phyloP scores from a whole-genome alignment of 805 yeast genomes.

The Pichia insulana region DNA sequence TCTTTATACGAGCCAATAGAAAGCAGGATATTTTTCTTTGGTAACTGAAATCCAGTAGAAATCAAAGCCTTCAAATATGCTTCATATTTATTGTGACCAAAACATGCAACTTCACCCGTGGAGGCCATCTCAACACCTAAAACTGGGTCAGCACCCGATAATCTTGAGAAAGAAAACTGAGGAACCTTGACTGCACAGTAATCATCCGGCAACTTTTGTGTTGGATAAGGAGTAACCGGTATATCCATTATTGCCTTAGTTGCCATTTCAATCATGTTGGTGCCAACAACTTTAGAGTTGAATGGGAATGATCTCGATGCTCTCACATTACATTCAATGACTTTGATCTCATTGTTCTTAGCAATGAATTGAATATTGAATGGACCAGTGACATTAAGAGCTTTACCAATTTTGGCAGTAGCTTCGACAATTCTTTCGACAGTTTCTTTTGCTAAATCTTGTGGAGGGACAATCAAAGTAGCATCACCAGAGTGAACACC shows the following conservation, averaged over 20 bases:
- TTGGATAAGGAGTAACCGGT: slow-evolving; percentile 86
- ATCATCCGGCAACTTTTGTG: slow-evolving; percentile 79
- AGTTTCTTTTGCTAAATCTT: slow-evolving; percentile 86
- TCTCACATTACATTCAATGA: slow-evolving; percentile 96
- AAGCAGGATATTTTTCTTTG: slow-evolving; percentile 87
- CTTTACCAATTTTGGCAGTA: slow-evolving; percentile 92
- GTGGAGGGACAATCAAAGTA: slow-evolving; percentile 93
- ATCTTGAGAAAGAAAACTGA: slow-evolving; percentile 92
- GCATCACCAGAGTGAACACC: slow-evolving; percentile 99
- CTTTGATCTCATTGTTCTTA: slow-evolving; percentile 91
- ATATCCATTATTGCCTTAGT: slow-evolving; percentile 89
- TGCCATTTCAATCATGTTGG: slow-evolving; percentile 94
- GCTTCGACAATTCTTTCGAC: slow-evolving; percentile 88
- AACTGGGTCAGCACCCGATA: slow-evolving; percentile 97
- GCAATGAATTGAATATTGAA: slow-evolving; percentile 96
- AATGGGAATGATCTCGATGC: slow-evolving; percentile 99
- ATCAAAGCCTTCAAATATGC: slow-evolving; percentile 92
- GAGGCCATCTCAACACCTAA: slow-evolving; percentile 99
- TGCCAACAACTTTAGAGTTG: slow-evolving; percentile 94
- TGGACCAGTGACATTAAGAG: slow-evolving; percentile 94
- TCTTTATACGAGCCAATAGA: slow-evolving; percentile 97
- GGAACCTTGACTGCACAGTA: slow-evolving; percentile 96
- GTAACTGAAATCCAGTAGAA: slow-evolving; percentile 91
- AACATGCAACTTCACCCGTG: slow-evolving; percentile 97
- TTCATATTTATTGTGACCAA: slow-evolving; percentile 93